These are phyloP conservation scores for Pyrus bretschneideri DNA, from an alignment of 306 rosid genomes.

Conservation along the genomic window DNA sequence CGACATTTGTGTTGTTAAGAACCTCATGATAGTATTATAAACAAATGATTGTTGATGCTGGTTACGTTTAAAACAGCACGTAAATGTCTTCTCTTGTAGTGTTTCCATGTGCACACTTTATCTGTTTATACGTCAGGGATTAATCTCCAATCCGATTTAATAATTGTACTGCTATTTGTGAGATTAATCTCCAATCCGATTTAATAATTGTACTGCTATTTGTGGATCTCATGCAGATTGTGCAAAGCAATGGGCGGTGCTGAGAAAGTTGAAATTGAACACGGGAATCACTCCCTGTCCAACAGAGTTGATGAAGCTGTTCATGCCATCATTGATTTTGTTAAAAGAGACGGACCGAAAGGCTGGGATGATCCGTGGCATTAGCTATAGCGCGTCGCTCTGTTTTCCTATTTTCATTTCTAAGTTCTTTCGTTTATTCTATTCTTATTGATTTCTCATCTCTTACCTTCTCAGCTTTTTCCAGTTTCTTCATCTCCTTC, in stretches of 20 bases:
- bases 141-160: too few species aligned
- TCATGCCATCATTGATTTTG: constrained; percentile 65
- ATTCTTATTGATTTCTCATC: constrained; percentile 6
- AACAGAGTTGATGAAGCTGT: constrained; percentile 86
- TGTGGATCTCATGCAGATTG: constrained; percentile 50
- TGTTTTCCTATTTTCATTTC: not conserved
- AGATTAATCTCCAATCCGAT: not conserved
- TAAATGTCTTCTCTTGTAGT: not conserved
- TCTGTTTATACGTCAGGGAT: not conserved
- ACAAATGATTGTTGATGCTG: not conserved
- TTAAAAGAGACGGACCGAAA: constrained; percentile 83
- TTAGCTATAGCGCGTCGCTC: constrained; percentile 34
- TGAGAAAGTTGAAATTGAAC: constrained; percentile 80
- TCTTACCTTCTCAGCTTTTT: not conserved
- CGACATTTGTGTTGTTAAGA: not conserved
- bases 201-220: not conserved
- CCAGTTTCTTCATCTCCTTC: constrained; percentile 7
- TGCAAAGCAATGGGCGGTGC: constrained; percentile 96
- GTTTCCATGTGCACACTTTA: not conserved
- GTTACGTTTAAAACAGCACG: not conserved
- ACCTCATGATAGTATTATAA: not conserved
- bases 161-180: too few species aligned
- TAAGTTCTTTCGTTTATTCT: not conserved
- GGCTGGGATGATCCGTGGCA: constrained; percentile 99
- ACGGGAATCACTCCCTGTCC: constrained; percentile 94